Evolutionary conservation across 1,284 basidiomycete genomes (phyloP), one percentile per base, ranked within the genome.

Genomic region (Athelia psychrophila): DNA sequence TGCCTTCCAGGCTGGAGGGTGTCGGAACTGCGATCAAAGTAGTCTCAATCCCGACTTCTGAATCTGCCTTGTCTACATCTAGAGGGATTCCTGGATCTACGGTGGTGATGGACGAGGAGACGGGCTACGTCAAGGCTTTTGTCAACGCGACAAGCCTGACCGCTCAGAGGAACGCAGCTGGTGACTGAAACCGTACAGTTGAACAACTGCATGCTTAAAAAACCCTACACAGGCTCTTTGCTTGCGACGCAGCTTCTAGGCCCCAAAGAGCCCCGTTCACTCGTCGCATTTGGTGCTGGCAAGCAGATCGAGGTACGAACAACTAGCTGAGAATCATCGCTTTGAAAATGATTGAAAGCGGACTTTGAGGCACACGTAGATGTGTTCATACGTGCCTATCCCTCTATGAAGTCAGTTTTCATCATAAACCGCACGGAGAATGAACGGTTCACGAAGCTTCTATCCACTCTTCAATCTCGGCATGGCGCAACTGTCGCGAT

Each of bases 261-360:
- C 0, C 64, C 73, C 2, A 56, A 57, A 4, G 46, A 54, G 0
- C 87, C 85, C 1, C 68, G 55, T 32, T 69, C 58, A 20, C 59
- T 94, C 38, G 75, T 89, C 8, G 76, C 84, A 13, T 90, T 94
- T 55, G 93, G 93, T 3, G 83, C 91, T 0, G 92, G 93, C 0
- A 76, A 80, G 24, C 84, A 91, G 62, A 78, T 84, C 42, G 70
- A 74, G n/a, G n/a, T n/a, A n/a, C n/a, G n/a, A n/a, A n/a, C n/a
- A n/a, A n/a, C n/a, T n/a, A n/a, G n/a, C n/a, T n/a, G n/a, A n/a
- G n/a, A n/a, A n/a, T n/a, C n/a, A n/a, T n/a, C n/a, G n/a, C n/a
- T n/a, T n/a, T n/a, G n/a, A n/a, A n/a, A n/a, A n/a, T n/a, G n/a
- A n/a, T n/a, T n/a, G n/a, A n/a, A n/a, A n/a, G n/a, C n/a, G n/a